Percentiles rank a stretch among this genome's conserved stretches.
Conservation (phyloP, 1,284 basidiomycete genomes). For the Cryptococcus sp. region DNA sequence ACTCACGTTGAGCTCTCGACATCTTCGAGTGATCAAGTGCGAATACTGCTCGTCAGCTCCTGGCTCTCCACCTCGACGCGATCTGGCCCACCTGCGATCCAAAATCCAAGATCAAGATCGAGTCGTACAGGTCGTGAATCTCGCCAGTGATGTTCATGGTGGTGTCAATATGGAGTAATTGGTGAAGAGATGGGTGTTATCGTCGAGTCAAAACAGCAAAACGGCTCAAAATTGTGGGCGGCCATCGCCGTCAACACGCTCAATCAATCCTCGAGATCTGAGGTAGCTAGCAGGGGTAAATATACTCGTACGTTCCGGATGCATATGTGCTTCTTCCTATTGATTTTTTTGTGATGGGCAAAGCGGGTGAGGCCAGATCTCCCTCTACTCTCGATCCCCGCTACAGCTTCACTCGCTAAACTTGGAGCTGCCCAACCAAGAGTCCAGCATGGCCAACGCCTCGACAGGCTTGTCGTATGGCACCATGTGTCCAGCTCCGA, state of each 20-base stretch:
- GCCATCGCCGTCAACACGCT: neutral
- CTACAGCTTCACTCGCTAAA: neutral
- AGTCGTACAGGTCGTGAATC: slow-evolving; percentile 94
- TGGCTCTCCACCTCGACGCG: neutral
- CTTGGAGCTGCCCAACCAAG: slow-evolving; percentile 35
- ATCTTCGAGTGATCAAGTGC: slow-evolving; percentile 95
- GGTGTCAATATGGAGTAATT: neutral
- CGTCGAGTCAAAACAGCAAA: neutral
- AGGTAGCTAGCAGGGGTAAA: no score
- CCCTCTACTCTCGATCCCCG: no score
- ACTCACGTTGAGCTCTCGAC: slow-evolving; percentile 78
- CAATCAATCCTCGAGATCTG: no score
- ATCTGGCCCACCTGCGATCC: slow-evolving; percentile 73
- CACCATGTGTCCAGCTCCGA: slow-evolving; percentile 46
- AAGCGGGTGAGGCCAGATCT: no score
- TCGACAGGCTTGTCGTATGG: slow-evolving; percentile 47
- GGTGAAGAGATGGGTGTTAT: no score
- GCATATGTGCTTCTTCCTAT: no score
- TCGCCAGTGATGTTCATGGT: slow-evolving; percentile 39
- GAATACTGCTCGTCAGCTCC: slow-evolving; percentile 63
- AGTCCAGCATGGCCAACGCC: slow-evolving; percentile 42
- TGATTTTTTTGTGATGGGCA: no score
- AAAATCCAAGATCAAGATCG: slow-evolving; percentile 95
- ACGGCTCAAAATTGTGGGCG: neutral
- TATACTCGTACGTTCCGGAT: no score